phyloP scores from a whole-genome alignment of 2,329 filamentous ascomycete genomes.

The Sporothrix globosa region DNA sequence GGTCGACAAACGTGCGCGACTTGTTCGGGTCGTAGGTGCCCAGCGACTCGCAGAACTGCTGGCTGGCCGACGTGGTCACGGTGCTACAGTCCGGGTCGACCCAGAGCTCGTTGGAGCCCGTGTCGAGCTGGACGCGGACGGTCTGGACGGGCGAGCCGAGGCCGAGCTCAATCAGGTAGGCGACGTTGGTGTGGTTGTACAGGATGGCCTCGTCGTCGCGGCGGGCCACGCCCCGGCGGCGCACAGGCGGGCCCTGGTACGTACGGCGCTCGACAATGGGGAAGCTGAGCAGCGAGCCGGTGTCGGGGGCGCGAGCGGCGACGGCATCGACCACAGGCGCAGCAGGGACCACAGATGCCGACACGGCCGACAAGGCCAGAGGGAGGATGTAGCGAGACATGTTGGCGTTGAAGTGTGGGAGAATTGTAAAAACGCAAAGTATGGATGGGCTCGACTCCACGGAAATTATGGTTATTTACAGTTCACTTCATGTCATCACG shows the following conservation, averaged over 20 bases:
- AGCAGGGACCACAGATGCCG: slow-evolving; percentile 28
- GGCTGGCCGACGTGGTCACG: slow-evolving; percentile 44
- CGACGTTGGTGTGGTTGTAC: slow-evolving; percentile 33
- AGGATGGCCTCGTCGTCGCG: slow-evolving; percentile 32
- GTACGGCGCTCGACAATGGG: slow-evolving; percentile 30
- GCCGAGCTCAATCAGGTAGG: slow-evolving; percentile 41
- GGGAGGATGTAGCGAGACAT: slow-evolving; percentile 30
- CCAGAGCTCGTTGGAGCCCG: slow-evolving; percentile 60
- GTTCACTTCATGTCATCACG: not conserved
- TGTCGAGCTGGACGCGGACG: slow-evolving; percentile 56
- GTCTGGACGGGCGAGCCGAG: slow-evolving; percentile 56
- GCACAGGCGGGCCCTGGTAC: not conserved
- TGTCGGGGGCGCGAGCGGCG: slow-evolving; percentile 3
- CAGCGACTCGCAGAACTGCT: slow-evolving; percentile 46
- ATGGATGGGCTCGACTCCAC: not conserved
- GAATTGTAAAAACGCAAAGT: too few species aligned
- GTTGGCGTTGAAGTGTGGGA: not conserved
- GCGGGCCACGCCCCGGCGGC: slow-evolving; percentile 10
- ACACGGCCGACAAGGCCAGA: slow-evolving; percentile 31
- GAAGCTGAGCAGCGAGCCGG: slow-evolving; percentile 27
- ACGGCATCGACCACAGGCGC: not conserved
- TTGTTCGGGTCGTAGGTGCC: slow-evolving; percentile 47
- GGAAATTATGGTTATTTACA: slow-evolving; percentile 9
- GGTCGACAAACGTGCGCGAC: slow-evolving; percentile 44
- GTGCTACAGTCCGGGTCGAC: slow-evolving; percentile 61